These are phyloP conservation scores for Annulohypoxylon stygium DNA, from an alignment of 495 filamentous ascomycete species.

Conservation along the genomic window DNA sequence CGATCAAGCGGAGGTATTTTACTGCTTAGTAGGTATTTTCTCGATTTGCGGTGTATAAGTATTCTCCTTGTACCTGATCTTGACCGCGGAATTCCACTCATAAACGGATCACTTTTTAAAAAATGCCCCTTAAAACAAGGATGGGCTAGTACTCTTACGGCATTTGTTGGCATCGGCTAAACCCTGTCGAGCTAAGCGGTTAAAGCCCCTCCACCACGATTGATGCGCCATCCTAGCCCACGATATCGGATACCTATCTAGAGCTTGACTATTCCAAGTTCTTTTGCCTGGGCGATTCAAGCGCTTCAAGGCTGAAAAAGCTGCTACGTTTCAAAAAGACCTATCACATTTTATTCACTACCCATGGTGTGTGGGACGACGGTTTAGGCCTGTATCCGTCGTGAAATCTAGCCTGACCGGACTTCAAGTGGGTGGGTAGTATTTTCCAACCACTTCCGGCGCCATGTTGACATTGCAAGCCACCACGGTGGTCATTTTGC, in stretches of 20 bases:
- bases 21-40: conserved; percentile 16
- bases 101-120: conserved; percentile 22
- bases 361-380: conserved; percentile 31
- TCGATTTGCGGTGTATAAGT: conserved; percentile 46
- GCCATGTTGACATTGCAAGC: conserved; percentile 30
- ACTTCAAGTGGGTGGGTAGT: conserved; percentile 35
- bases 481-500: conserved; percentile 16
- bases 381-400: conserved; percentile 36
- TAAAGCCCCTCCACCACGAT: conserved; percentile 26
- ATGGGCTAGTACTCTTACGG: conserved; percentile 38
- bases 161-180: conserved; percentile 38
- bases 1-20: conserved; percentile 39
- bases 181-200: conserved; percentile 34
- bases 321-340: conserved; percentile 21
- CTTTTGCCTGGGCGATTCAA: conserved; percentile 5
- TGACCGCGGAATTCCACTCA: conserved; percentile 29
- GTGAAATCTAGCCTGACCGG: conserved; percentile 43
- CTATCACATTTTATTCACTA: conserved; percentile 38
- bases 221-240: conserved; percentile 35
- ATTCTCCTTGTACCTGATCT: conserved; percentile 36
- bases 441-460: conserved; percentile 24
- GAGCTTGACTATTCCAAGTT: not conserved
- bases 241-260: conserved; percentile 21
- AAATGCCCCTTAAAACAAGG: conserved; percentile 30
- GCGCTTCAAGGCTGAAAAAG: conserved; percentile 22